A percentile compares a stretch with the other conserved stretches of the same genome.
Conservation (phyloP, 352 stramenopile genomes). For the Pythium plurisporium region DNA sequence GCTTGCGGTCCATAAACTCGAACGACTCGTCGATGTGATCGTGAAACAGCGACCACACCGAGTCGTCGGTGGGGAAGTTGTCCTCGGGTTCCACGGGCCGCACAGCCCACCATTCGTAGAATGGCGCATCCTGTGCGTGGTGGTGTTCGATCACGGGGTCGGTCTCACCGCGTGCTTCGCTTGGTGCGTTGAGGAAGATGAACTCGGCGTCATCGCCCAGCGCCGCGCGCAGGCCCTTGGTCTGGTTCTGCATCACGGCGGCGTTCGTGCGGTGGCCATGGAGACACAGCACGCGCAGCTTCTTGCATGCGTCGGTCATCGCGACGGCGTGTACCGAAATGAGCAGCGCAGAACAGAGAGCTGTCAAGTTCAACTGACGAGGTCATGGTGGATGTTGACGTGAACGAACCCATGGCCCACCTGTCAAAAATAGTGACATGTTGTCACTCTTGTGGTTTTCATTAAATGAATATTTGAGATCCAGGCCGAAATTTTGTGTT, state of each 20-base stretch:
- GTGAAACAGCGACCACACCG: constrained; percentile 18
- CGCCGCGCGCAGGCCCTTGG: constrained; percentile 44
- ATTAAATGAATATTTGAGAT: no score
- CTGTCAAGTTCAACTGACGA: neutral
- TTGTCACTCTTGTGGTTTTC: no score
- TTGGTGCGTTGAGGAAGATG: constrained; percentile 58
- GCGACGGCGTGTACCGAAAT: neutral
- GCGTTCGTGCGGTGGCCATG: constrained; percentile 70
- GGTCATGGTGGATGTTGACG: constrained; percentile 1
- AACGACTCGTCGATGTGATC: constrained; percentile 29
- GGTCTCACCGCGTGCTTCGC: constrained; percentile 42
- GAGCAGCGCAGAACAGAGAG: neutral
- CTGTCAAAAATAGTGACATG: neutral
- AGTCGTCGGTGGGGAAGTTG: constrained; percentile 23
- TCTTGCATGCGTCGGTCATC: constrained; percentile 9
- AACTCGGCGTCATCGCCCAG: constrained; percentile 62
- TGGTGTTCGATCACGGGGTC: constrained; percentile 50
- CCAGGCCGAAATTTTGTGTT: no score
- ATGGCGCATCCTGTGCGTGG: constrained; percentile 52
- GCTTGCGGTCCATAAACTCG: constrained; percentile 53
- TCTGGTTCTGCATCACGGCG: constrained; percentile 72
- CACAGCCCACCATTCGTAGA: constrained; percentile 74
- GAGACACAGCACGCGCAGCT: constrained; percentile 66
- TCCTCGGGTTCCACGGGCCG: constrained; percentile 40
- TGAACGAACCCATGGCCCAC: no score